Base-by-base conservation (phyloP, 208 protist species). In the Wallacemonas rigidus region DNA sequence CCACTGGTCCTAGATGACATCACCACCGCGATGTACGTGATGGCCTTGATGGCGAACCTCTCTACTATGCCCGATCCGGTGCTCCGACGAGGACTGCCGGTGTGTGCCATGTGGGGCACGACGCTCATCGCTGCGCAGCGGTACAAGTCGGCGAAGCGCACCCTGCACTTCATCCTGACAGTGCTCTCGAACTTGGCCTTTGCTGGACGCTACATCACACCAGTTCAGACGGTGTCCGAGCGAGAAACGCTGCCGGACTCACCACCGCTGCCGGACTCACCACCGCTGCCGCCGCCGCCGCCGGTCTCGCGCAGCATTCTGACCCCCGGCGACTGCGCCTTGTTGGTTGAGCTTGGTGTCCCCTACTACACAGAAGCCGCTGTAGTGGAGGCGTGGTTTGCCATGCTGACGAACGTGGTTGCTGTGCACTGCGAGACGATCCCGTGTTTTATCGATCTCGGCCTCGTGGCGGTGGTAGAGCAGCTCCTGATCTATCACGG, bases 301-400 rank as follows among this genome's bases (percentile, higher is more conserved):
- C 15, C 48, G 15, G 15, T 15, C 9, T 15, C 48, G 15, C 15
- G 9, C 11, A 40, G 38, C 39, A 14, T 11, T n/a, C 60, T 40
- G 0, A 38, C 55, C 9, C 7, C 55, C 57, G 1, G n/a, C 7
- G 43, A 65, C 60, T 74, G 68, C 40, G 8, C 15, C 8, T 40
- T 75, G 9, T 12, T 80, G 8, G 74, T 71, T 11, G 58, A 74
- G 50, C 48, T 83, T 11, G 54, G 78, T 3, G 2, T 65, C 14
- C 79, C 71, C 1, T 67, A 51, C 40, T 79, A 83, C 78, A 80
- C 69, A 11, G 79, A 83, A 14, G 44, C 45, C 1, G 26, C 67
- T n/a, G 68, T 88, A 44, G 73, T 87, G 41, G 79, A 74, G 60
- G 71, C 74, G 50, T 88, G 86, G 81, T 68, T 75, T 44, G 67